Base-by-base conservation (phyloP, 1,284 basidiomycete species). In the Ustanciosporium gigantosporum region DNA sequence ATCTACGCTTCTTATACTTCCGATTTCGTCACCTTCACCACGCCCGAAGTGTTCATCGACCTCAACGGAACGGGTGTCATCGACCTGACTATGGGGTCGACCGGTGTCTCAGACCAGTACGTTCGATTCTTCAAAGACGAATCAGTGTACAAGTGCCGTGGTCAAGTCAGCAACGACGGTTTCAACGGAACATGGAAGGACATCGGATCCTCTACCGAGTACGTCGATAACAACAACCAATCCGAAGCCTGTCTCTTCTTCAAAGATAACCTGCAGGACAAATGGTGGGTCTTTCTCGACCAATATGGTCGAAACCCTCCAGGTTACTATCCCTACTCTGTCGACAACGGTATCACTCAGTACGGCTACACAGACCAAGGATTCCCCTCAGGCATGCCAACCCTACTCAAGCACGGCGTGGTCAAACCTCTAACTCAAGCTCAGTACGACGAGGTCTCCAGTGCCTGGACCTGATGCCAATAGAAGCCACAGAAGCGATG, bases 351-450 rank as follows among this genome's bases (percentile, higher is more conserved):
- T 16, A 57, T 57, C 22, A 36, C 29, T 22, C 6, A 40, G 42
- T 49, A 57, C 23, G 41, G 46, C n/a, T 57, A 50, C 29, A 45
- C 41, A 5, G 53, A 57, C 22, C 31, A 45, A 19, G 53, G 53
- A 9, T 64, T 64, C 42, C 59, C 59, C 2, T 15, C 25, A 14
- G 48, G 48, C 22, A 49, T 57, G 53, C 53, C 53, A 2, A 52
- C 38, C 25, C 29, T 31, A 46, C 45, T 61, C 23, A 55, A 49
- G 31, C 60, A 65, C 20, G 60, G 57, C 24, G 43, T 40, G 25
- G 50, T 61, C 45, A 55, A 42, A 21, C 50, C 56, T n/a, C 36
- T 61, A 15, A 65, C 44, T 9, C 57, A 61, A 44, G n/a, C 36
- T 3, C 55, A 65, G 43, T 65, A 59, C 31, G 49, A 61, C 38